Evolutionary conservation across 208 protist species (phyloP).

Genomic region (Zelonia costaricensis): DNA sequence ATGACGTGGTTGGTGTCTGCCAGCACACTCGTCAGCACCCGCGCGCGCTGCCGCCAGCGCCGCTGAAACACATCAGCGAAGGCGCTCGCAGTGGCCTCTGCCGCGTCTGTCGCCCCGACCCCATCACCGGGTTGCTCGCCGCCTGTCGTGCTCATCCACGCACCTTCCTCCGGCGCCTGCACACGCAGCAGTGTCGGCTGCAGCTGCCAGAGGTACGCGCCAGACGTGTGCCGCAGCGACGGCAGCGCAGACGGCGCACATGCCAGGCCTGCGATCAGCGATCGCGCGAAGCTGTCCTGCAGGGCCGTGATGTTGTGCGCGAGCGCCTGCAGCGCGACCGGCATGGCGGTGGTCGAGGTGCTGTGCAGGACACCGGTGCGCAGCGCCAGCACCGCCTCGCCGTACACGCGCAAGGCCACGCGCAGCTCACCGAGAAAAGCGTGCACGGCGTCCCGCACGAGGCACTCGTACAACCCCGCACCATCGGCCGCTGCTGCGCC

Average conservation of each 20-base stretch:
- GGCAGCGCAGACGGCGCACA: background rate
- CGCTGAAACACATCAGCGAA: background rate
- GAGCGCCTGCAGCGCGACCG: constrained; percentile 8
- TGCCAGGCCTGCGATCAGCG: background rate
- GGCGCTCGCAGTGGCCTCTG: background rate
- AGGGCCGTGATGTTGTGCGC: constrained; percentile 12
- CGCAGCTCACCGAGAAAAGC: constrained; percentile 14
- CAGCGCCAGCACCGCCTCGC: constrained; percentile 6
- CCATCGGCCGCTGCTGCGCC: no score
- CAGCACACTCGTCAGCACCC: background rate
- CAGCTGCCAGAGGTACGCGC: constrained; percentile 16
- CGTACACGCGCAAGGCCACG: constrained; percentile 9
- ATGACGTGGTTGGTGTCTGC: background rate
- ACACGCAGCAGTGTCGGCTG: constrained; percentile 26
- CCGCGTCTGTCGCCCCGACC: constrained; percentile 1
- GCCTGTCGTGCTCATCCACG: constrained; percentile 15
- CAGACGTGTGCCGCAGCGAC: background rate
- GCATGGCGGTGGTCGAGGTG: background rate
- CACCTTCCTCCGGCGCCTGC: constrained; percentile 15
- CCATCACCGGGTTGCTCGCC: background rate
- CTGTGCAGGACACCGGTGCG: constrained; percentile 13
- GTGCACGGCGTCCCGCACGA: constrained; percentile 9
- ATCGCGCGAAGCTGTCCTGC: constrained; percentile 11
- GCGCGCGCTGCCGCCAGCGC: constrained; percentile 7
- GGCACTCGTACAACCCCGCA: constrained; percentile 5